Evolutionary conservation across 495 filamentous ascomycete species (phyloP).

Genomic region (Penicillium ucsense): DNA sequence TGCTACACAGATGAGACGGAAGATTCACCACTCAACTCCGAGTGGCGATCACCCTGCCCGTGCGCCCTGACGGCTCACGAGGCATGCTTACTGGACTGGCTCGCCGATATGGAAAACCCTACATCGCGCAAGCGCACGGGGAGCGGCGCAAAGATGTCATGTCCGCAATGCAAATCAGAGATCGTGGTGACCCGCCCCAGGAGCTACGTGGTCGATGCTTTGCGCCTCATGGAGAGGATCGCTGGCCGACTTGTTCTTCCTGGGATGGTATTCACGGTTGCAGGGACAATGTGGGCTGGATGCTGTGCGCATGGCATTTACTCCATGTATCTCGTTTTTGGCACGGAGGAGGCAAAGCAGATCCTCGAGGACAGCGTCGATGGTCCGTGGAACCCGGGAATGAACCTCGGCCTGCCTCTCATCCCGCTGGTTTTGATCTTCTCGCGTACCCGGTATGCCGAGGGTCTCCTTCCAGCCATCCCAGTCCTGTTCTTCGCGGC

Average conservation of each 20-base stretch:
- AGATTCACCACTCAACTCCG: slow-evolving; percentile 50
- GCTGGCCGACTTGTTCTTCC: slow-evolving; percentile 49
- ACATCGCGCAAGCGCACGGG: slow-evolving; percentile 41
- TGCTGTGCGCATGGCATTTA: slow-evolving; percentile 50
- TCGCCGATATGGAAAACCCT: slow-evolving; percentile 68
- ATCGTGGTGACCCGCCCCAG: slow-evolving; percentile 65
- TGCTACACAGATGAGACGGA: slow-evolving; percentile 82
- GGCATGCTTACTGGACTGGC: slow-evolving; percentile 80
- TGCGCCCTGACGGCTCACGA: slow-evolving; percentile 89
- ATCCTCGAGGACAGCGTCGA: slow-evolving; percentile 37
- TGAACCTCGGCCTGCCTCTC: slow-evolving; percentile 48
- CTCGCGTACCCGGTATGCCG: slow-evolving; percentile 48
- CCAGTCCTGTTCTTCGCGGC: slow-evolving; percentile 54
- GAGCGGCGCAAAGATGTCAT: slow-evolving; percentile 50
- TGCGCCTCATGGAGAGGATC: slow-evolving; percentile 44
- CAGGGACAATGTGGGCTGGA: slow-evolving; percentile 44
- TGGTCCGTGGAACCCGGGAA: slow-evolving; percentile 29
- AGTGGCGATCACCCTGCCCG: slow-evolving; percentile 81
- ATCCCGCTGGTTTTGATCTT: slow-evolving; percentile 53
- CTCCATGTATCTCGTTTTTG: slow-evolving; percentile 55
- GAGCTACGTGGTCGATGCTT: slow-evolving; percentile 53
- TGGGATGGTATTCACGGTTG: slow-evolving; percentile 45
- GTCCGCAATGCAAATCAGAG: slow-evolving; percentile 79
- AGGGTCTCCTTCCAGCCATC: slow-evolving; percentile 50
- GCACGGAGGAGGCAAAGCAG: slow-evolving; percentile 43